A percentile compares a stretch with the other conserved stretches of the same genome.
Evolutionary conservation across 2,329 filamentous ascomycete genomes (phyloP).

Genomic region (Arthrinium puccinioides): DNA sequence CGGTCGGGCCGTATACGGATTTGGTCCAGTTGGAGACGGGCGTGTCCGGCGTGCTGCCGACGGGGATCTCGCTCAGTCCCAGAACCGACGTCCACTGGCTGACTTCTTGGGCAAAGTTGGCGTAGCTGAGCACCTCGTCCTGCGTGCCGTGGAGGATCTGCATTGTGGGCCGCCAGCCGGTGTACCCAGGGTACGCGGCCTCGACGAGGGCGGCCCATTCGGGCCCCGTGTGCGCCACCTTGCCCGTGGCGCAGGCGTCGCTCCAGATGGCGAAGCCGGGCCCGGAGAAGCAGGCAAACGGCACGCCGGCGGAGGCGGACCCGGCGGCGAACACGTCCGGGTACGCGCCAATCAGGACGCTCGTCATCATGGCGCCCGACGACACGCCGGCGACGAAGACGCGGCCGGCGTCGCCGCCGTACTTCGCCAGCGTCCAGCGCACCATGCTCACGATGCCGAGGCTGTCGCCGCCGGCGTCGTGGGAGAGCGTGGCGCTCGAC

Average conservation of each 20-base stretch:
- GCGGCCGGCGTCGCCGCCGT: conserved; percentile 36
- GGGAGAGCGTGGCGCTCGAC: conserved; percentile 37
- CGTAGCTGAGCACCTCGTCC: conserved; percentile 42
- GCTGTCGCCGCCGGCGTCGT: conserved; percentile 43
- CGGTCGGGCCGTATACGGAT: conserved; percentile 23
- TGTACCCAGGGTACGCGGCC: conserved; percentile 42
- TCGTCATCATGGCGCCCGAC: conserved; percentile 51
- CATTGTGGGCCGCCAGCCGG: conserved; percentile 44
- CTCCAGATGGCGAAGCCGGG: conserved; percentile 39
- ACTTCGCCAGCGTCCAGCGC: conserved; percentile 16
- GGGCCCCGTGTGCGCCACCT: conserved; percentile 26
- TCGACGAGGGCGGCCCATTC: conserved; percentile 28
- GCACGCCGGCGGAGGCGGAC: conserved; percentile 34
- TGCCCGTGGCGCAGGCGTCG: conserved; percentile 41
- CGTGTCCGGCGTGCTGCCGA: conserved; percentile 19
- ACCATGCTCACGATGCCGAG: conserved; percentile 49
- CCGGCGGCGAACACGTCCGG: conserved; percentile 45
- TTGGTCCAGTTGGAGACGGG: conserved; percentile 29
- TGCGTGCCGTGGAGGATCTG: conserved; percentile 49
- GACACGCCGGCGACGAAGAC: conserved; percentile 44
- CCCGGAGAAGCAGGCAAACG: conserved; percentile 41
- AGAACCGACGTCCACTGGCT: conserved; percentile 44
- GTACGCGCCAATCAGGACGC: conserved; percentile 42
- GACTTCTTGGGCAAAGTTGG: conserved; percentile 46
- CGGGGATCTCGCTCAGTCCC: conserved; percentile 22